Evolutionary conservation across 2,329 filamentous ascomycete species (phyloP).

Genomic region (Myriangium duriaei): DNA sequence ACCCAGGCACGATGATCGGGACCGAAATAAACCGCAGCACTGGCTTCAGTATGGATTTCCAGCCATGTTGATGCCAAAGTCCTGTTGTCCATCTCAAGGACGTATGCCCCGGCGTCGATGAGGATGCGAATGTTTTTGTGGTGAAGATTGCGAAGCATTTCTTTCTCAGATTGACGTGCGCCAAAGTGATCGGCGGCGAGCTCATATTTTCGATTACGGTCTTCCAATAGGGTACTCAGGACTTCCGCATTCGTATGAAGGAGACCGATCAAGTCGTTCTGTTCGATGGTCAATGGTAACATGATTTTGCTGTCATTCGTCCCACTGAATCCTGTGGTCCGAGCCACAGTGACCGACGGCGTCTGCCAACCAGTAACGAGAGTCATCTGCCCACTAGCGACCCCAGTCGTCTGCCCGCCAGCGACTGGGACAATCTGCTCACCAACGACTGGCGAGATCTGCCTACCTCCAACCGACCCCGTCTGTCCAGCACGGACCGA

Average conservation of each 20-base stretch:
- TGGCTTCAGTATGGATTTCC: neutral
- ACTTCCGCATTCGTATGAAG: slow-evolving; percentile 56
- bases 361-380: no score
- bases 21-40: slow-evolving; percentile 42
- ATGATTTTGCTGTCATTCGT: slow-evolving; percentile 54
- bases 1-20: slow-evolving; percentile 7
- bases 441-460: no score
- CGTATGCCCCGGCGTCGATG: slow-evolving; percentile 58
- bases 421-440: no score
- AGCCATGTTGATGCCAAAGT: slow-evolving; percentile 46
- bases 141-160: slow-evolving; percentile 2
- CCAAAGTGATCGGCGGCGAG: neutral
- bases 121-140: slow-evolving; percentile 40
- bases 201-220: neutral
- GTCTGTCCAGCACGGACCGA: no score
- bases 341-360: neutral
- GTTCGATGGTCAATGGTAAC: slow-evolving; percentile 48
- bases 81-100: slow-evolving; percentile 50
- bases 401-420: no score
- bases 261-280: slow-evolving; percentile 46
- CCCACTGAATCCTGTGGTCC: slow-evolving; percentile 57
- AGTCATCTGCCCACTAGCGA: no score
- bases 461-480: no score
- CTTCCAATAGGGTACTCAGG: slow-evolving; percentile 26
- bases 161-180: neutral